phyloP scores from a whole-genome alignment of 2,329 filamentous ascomycete genomes.

The Rachicladosporium sp. region DNA sequence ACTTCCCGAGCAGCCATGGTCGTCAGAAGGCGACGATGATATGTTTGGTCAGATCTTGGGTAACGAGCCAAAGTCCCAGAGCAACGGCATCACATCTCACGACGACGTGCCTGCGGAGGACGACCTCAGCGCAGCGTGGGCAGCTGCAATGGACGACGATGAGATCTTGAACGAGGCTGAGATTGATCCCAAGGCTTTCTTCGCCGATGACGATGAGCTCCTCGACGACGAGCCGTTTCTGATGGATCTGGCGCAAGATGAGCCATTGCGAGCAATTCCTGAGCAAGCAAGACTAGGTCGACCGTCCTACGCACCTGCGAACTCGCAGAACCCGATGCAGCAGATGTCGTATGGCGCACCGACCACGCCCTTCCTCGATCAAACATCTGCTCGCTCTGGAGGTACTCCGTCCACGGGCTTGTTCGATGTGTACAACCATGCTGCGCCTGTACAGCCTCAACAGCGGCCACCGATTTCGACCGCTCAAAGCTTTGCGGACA shows the following conservation, averaged over 20 bases:
- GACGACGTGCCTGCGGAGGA: slow-evolving; percentile 28
- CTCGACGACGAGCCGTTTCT: slow-evolving; percentile 44
- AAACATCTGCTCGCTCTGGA: slow-evolving; percentile 16
- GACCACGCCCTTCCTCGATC: slow-evolving; percentile 9
- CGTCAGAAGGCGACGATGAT: slow-evolving; percentile 11
- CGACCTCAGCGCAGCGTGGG: slow-evolving; percentile 71
- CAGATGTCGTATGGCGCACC: slow-evolving; percentile 8
- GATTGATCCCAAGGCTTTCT: slow-evolving; percentile 52
- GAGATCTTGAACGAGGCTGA: slow-evolving; percentile 27
- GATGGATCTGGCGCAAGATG: slow-evolving; percentile 11
- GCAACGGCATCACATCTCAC: not conserved
- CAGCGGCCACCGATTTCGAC: slow-evolving; percentile 33
- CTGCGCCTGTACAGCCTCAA: slow-evolving; percentile 5
- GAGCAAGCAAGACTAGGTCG: not conserved
- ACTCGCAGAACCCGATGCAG: slow-evolving; percentile 2
- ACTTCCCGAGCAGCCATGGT: not conserved
- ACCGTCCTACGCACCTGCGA: slow-evolving; percentile 1
- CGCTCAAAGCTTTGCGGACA: slow-evolving; percentile 74
- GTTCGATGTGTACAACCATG: slow-evolving; percentile 19
- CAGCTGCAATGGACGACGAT: slow-evolving; percentile 65
- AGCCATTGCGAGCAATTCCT: not conserved
- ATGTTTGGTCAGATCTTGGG: slow-evolving; percentile 8
- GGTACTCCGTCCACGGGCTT: slow-evolving; percentile 23
- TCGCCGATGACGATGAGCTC: slow-evolving; percentile 73
- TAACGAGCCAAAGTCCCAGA: slow-evolving; percentile 4